phyloP scores from a whole-genome alignment of 2,329 filamentous ascomycete genomes.

The Dactylellina haptotyla region DNA sequence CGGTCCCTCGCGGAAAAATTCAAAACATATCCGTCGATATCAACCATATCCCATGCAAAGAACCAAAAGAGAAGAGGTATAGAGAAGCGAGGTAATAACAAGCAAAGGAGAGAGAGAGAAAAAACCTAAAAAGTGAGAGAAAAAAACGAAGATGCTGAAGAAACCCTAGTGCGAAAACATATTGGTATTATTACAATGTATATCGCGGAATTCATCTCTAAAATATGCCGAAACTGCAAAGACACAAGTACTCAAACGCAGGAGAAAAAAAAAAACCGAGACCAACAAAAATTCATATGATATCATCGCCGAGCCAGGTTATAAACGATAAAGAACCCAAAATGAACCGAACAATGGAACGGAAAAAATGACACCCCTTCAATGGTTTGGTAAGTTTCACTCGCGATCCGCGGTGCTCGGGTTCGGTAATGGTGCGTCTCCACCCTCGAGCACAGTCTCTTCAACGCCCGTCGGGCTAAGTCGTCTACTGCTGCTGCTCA shows the following conservation, averaged over 20 bases:
- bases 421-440: conserved; percentile 43
- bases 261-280: not conserved
- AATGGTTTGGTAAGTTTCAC: not conserved
- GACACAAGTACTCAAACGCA: too few species aligned
- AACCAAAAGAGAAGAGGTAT: too few species aligned
- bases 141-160: too few species aligned
- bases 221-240: not conserved
- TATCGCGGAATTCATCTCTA: not conserved
- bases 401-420: conserved; percentile 6
- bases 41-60: too few species aligned
- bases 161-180: too few species aligned
- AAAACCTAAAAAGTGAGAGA: too few species aligned
- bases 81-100: too few species aligned
- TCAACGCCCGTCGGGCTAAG: conserved; percentile 11
- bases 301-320: not conserved
- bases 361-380: not conserved
- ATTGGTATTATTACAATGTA: conserved; percentile 1
- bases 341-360: conserved; percentile 6
- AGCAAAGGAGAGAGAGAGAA: too few species aligned
- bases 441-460: conserved; percentile 36
- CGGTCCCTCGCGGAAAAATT: too few species aligned
- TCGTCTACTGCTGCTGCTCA: not conserved
- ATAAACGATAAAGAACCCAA: not conserved
- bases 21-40: too few species aligned
- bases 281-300: not conserved